Conservation (phyloP, 371 early-diverging fungal species). For the Actinomucor elegans region DNA sequence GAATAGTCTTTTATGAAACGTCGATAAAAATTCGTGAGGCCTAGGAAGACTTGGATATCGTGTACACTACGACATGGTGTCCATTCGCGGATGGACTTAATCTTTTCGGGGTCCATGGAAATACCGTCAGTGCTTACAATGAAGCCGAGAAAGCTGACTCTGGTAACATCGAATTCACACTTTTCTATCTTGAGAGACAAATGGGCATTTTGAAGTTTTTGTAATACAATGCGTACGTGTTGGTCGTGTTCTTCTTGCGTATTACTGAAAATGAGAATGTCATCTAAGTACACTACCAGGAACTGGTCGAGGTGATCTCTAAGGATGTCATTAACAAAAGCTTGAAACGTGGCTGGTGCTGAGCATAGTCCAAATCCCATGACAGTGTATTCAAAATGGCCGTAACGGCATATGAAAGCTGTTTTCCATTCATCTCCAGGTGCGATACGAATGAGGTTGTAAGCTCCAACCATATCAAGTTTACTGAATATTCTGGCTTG, state of each 20-base stretch:
- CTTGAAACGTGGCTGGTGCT: slow-evolving; percentile 48
- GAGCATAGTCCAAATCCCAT: slow-evolving; percentile 56
- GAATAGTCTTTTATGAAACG: too few relatives aligned
- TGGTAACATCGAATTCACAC: slow-evolving; percentile 33
- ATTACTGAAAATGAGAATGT: slow-evolving; percentile 47
- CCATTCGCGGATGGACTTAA: slow-evolving; percentile 36
- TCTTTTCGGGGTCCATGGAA: slow-evolving; percentile 27
- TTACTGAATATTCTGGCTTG: slow-evolving; percentile 28
- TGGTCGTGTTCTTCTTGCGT: slow-evolving; percentile 34
- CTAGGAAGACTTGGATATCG: slow-evolving; percentile 50
- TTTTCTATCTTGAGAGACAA: slow-evolving; percentile 40
- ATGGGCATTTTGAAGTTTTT: slow-evolving; percentile 19
- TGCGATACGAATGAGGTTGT: slow-evolving; percentile 32
- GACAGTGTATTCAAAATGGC: slow-evolving; percentile 44
- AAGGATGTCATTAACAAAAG: slow-evolving; percentile 36
- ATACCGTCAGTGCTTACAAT: slow-evolving; percentile 25
- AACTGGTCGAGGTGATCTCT: slow-evolving; percentile 32
- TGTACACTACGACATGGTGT: slow-evolving; percentile 24
- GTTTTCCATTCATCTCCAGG: slow-evolving; percentile 11
- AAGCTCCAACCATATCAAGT: slow-evolving; percentile 38
- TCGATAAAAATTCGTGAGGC: too few relatives aligned
- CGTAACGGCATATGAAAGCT: slow-evolving; percentile 9
- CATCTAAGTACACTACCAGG: slow-evolving; percentile 47
- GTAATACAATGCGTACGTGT: slow-evolving; percentile 36
- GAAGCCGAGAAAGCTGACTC: slow-evolving; percentile 50